phyloP scores from a whole-genome alignment of 306 rosid genomes.

The Prunus armeniaca region DNA sequence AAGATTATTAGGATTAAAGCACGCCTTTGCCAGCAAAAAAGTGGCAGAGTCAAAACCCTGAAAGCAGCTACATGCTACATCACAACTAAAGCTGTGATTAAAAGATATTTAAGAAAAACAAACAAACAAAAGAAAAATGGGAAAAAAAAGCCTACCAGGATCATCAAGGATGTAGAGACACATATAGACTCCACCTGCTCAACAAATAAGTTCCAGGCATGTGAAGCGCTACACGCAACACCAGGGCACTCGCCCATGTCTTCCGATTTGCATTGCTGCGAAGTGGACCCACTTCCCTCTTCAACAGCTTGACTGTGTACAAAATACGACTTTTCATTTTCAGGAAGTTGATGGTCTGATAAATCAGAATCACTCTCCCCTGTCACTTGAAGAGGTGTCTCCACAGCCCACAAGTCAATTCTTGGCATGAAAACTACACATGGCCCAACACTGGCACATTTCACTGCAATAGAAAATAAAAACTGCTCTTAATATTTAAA shows the following conservation, averaged over 20 bases:
- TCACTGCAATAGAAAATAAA: slow-evolving; percentile 56
- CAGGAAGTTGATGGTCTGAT: slow-evolving; percentile 27
- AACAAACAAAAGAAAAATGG: slow-evolving; percentile 4
- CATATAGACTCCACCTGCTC: slow-evolving; percentile 84
- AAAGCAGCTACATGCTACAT: background rate
- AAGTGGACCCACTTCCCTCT: slow-evolving; percentile 34
- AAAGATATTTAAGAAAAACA: background rate
- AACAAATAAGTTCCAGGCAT: slow-evolving; percentile 78
- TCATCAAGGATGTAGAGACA: slow-evolving; percentile 68
- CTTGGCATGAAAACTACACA: slow-evolving; percentile 85
- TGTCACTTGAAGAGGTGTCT: slow-evolving; percentile 36
- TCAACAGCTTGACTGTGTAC: slow-evolving; percentile 26
- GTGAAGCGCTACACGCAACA: slow-evolving; percentile 44
- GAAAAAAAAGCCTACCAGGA: slow-evolving; percentile 54
- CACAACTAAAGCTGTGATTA: background rate
- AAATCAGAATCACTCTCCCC: slow-evolving; percentile 46
- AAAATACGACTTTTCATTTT: slow-evolving; percentile 29
- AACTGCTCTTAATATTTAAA: background rate
- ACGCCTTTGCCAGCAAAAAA: background rate
- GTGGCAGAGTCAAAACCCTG: background rate
- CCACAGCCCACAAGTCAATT: slow-evolving; percentile 92
- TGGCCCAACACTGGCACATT: slow-evolving; percentile 61
- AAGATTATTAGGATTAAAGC: background rate
- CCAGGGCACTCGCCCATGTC: slow-evolving; percentile 31
- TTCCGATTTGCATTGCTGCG: slow-evolving; percentile 35